These are phyloP conservation scores for Fusarium tuaranense DNA, from an alignment of 2,329 filamentous ascomycete species.

Conservation along the genomic window DNA sequence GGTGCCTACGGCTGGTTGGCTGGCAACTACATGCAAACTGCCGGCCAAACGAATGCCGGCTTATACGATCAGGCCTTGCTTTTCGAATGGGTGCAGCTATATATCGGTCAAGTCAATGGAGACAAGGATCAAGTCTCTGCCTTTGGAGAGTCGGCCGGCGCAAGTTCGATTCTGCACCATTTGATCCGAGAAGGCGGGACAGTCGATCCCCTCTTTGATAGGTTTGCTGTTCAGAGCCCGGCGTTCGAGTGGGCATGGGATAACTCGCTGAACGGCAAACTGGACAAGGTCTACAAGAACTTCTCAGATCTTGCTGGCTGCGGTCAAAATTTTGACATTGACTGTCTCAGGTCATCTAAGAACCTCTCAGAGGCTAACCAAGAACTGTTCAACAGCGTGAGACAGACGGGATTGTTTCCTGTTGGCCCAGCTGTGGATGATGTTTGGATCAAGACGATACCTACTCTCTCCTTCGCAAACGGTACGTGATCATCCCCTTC, in stretches of 20 bases:
- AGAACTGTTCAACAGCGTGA: conserved; percentile 5
- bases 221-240: conserved; percentile 10
- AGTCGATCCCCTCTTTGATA: not conserved
- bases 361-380: conserved; percentile 14
- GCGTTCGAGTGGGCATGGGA: conserved; percentile 31
- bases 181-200: not conserved
- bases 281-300: conserved; percentile 18
- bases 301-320: conserved; percentile 11
- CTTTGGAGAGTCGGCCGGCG: not conserved
- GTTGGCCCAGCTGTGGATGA: conserved; percentile 28
- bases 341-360: conserved; percentile 4
- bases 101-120: not conserved
- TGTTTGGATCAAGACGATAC: conserved; percentile 16
- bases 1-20: not conserved
- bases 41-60: not conserved
- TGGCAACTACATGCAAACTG: not conserved
- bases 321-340: conserved; percentile 9
- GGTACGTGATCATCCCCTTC: not conserved
- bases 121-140: not conserved
- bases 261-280: conserved; percentile 12
- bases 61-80: not conserved
- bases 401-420: conserved; percentile 27
- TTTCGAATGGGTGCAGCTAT: not conserved
- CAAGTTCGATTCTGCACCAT: not conserved
- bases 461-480: conserved; percentile 12